phyloP scores from a whole-genome alignment of 192 early-diverging fungal genomes.

The Coemansia sp. region DNA sequence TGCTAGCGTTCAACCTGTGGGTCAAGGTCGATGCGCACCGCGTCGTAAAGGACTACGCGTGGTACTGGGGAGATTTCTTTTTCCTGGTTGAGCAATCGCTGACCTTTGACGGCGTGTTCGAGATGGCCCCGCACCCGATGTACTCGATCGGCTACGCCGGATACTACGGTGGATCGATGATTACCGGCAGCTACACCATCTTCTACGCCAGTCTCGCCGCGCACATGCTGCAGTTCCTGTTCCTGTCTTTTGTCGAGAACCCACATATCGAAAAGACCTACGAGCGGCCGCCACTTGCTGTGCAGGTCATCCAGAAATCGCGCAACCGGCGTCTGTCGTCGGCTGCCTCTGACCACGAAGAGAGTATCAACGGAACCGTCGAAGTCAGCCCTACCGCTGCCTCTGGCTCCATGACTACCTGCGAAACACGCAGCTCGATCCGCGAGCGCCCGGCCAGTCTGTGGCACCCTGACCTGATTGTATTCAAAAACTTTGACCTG shows the following conservation, averaged over 20 bases:
- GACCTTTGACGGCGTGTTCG: conserved; percentile 92
- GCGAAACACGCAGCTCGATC: conserved; percentile 26
- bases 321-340: conserved; percentile 38
- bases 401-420: not conserved
- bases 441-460: conserved; percentile 51
- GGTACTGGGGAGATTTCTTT: conserved; percentile 99
- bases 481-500: conserved; percentile 89
- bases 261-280: conserved; percentile 81
- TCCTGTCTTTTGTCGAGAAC: conserved; percentile 89
- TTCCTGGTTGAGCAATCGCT: conserved; percentile 89
- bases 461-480: conserved; percentile 79
- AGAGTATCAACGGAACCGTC: not conserved
- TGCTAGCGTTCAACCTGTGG: conserved; percentile 92
- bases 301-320: conserved; percentile 48
- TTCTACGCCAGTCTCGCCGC: conserved; percentile 86
- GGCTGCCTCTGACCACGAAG: conserved; percentile 16
- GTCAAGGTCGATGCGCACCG: conserved; percentile 94
- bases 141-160: conserved; percentile 97
- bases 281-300: conserved; percentile 51
- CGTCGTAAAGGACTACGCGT: conserved; percentile 95
- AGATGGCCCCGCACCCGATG: conserved; percentile 98
- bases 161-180: conserved; percentile 92
- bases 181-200: conserved; percentile 88
- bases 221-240: conserved; percentile 85
- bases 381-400: conserved; percentile 1